Base-by-base conservation (phyloP, 2,329 filamentous ascomycete genomes). In the Cladosporium austrohemisphaericum region DNA sequence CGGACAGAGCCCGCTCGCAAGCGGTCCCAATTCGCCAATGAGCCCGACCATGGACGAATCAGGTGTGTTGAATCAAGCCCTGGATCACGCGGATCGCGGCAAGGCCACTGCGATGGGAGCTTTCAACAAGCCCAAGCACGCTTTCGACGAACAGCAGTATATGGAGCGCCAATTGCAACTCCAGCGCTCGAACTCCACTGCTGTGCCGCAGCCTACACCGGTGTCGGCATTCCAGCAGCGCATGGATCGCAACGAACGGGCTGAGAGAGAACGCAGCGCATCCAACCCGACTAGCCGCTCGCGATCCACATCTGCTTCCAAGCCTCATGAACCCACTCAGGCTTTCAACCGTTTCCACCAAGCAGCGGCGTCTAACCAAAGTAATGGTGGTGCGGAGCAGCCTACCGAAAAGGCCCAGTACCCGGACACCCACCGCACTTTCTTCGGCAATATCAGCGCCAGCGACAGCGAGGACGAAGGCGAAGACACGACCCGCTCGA, bases 101-200 rank as follows among this genome's bases (percentile, higher is more conserved):
- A 95, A 93, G 64, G 86, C 88, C 4, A 94, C 88, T 0, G 86
- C 88, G 1, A 74, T 83, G 68, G 81, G 82, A 23, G 72, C 81
- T 0, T 85, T 85, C 66, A 85, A 85, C 56, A 89, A 89, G 62
- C 87, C 90, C 1, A 71, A 74, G 2, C 80, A 85, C 43, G 79
- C 83, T 6, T 95, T 93, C 58, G 88, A 95, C 60, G 91, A 96
- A 61, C 81, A 85, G 16, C 86, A 88, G 61, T 96, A 88, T 60
- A 80, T 87, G 4, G 85, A 94, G 62, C 81, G 89, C 36, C 86
- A 95, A 61, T 72, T 87, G 40, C 86, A 90, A 64, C 80, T 95
- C 65, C 86, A 92, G 55, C 80, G 86, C 41, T 61, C 63, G 7
- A 55, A 56, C 6, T 65, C 64, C 5, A 36, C 23, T 10, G 44